Percentiles rank a stretch among this genome's conserved stretches.
Evolutionary conservation across 768 basidiomycete species (phyloP).

Genomic region (Infundibulicybe gibba): DNA sequence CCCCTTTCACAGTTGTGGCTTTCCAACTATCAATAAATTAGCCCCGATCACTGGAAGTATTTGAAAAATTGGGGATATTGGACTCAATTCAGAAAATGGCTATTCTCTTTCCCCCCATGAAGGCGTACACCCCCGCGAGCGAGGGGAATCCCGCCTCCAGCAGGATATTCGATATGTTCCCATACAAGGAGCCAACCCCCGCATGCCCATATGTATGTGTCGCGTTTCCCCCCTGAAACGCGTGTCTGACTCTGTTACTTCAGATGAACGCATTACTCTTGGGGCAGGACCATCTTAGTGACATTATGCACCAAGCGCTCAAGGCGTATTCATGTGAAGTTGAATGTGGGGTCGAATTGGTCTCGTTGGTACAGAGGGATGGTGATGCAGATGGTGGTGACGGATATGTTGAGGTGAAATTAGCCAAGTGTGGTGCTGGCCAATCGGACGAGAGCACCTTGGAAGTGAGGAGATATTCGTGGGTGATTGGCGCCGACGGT

Average conservation of each 20-base stretch:
- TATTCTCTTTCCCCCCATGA: not conserved
- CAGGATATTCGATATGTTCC: not conserved
- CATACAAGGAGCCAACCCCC: not conserved
- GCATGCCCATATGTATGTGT: not conserved
- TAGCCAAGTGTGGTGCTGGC: conserved; percentile 27
- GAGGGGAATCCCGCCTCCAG: not conserved
- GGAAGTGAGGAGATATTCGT: not conserved
- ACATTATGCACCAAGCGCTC: too few species aligned
- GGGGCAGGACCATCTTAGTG: too few species aligned
- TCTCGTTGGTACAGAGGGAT: conserved; percentile 34
- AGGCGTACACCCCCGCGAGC: not conserved
- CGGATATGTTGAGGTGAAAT: conserved; percentile 28
- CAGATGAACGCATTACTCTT: too few species aligned
- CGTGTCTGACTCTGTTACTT: conserved; percentile 12
- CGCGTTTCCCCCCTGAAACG: too few species aligned
- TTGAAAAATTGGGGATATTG: conserved; percentile 31
- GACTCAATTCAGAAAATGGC: too few species aligned
- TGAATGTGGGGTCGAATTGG: conserved; percentile 42
- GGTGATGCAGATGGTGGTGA: conserved; percentile 15
- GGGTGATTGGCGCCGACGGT: not conserved
- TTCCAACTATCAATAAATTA: conserved; percentile 10
- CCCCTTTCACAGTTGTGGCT: not conserved
- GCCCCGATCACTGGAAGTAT: conserved; percentile 43
- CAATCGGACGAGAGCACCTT: conserved; percentile 26
- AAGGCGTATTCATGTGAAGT: conserved; percentile 17